A percentile compares a stretch with the other conserved stretches of the same genome.
Conservation (phyloP, 2,329 filamentous ascomycete genomes). For the Exophiala sp. region DNA sequence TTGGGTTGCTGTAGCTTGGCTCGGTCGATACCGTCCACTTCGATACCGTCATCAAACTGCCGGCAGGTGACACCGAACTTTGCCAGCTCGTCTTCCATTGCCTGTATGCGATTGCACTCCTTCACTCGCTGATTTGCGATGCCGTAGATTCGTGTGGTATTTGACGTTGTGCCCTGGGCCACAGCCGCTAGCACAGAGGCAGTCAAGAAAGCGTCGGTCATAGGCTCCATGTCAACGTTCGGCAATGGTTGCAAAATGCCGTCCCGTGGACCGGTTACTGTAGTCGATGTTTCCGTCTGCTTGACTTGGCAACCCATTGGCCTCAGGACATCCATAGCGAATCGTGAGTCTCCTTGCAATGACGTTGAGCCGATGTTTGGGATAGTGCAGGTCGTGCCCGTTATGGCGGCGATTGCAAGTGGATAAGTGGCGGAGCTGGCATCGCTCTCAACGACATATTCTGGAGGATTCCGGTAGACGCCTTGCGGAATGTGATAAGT, state of each 20-base stretch:
- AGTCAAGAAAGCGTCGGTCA: constrained; percentile 97
- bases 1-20: constrained; percentile 50
- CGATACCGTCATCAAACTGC: constrained; percentile 90
- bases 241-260: constrained; percentile 68
- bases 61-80: constrained; percentile 86
- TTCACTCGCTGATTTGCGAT: constrained; percentile 98
- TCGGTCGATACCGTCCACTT: constrained; percentile 53
- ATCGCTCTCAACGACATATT: constrained; percentile 93
- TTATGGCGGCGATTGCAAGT: constrained; percentile 87
- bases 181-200: constrained; percentile 90
- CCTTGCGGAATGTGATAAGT: constrained; percentile 91
- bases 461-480: constrained; percentile 71
- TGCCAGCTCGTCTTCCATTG: constrained; percentile 89
- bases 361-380: constrained; percentile 92
- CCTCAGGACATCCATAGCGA: constrained; percentile 79
- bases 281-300: constrained; percentile 80
- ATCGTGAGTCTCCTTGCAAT: constrained; percentile 88
- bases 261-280: constrained; percentile 76
- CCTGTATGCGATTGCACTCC: constrained; percentile 91
- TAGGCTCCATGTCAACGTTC: constrained; percentile 95
- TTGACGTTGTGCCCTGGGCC: constrained; percentile 58
- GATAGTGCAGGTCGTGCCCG: constrained; percentile 89
- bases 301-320: constrained; percentile 92
- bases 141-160: constrained; percentile 75
- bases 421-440: constrained; percentile 97